A percentile compares a stretch with the other conserved stretches of the same genome.
Evolutionary conservation across 2,329 filamentous ascomycete species (phyloP).

Genomic region (Sporothrix humicola): DNA sequence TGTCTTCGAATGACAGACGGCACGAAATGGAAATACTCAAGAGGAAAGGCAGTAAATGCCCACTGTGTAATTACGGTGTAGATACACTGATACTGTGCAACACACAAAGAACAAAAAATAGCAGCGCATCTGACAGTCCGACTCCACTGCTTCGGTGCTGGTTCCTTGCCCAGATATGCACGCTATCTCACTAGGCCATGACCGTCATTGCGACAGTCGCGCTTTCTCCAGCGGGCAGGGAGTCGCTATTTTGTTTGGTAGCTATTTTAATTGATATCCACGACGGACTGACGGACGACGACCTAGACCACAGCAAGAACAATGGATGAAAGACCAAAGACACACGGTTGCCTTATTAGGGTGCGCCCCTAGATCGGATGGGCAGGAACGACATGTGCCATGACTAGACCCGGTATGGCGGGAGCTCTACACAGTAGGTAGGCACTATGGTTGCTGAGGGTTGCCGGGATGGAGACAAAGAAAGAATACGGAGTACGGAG

Average conservation of each 20-base stretch:
- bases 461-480: slow-evolving; percentile 20
- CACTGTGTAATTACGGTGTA: no score
- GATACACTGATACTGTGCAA: no score
- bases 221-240: slow-evolving; percentile 13
- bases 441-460: slow-evolving; percentile 5
- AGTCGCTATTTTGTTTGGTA: background rate
- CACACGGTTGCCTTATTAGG: background rate
- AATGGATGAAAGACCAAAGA: background rate
- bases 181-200: slow-evolving; percentile 5
- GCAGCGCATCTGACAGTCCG: slow-evolving; percentile 29
- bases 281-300: background rate
- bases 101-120: background rate
- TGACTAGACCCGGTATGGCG: background rate
- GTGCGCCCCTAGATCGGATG: slow-evolving; percentile 11
- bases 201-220: background rate
- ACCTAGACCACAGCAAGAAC: background rate
- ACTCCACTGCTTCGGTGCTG: slow-evolving; percentile 3
- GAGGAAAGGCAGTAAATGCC: no score
- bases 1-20: slow-evolving; percentile 6
- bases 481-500: background rate
- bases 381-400: background rate
- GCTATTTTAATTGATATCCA: background rate
- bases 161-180: background rate
- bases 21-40: slow-evolving; percentile 1
- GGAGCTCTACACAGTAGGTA: background rate